phyloP scores from a whole-genome alignment of 1,284 basidiomycete genomes.

The Pisolithus thermaeus region DNA sequence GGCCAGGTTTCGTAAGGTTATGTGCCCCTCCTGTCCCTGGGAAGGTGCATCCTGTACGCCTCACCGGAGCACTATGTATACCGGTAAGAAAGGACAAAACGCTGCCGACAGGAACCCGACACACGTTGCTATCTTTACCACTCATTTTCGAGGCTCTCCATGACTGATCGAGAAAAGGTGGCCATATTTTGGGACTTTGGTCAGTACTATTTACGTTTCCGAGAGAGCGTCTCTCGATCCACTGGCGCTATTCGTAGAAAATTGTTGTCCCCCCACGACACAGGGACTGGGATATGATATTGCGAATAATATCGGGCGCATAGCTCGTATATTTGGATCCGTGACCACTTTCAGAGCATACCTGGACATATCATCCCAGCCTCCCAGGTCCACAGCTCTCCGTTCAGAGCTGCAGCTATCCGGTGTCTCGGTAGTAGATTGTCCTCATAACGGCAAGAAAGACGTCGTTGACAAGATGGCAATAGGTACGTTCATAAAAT shows the following conservation, averaged over 20 bases:
- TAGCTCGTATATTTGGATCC: constrained; percentile 40
- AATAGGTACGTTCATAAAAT: too few species aligned
- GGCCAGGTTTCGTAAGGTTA: not conserved
- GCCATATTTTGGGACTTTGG: constrained; percentile 64
- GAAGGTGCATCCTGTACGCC: constrained; percentile 11
- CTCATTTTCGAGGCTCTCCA: constrained; percentile 13
- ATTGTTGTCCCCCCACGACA: constrained; percentile 43
- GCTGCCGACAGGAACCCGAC: too few species aligned
- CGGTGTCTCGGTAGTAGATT: constrained; percentile 53
- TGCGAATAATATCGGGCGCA: constrained; percentile 37
- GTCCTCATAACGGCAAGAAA: constrained; percentile 53
- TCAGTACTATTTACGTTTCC: constrained; percentile 22
- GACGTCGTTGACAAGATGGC: constrained; percentile 35
- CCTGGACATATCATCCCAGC: constrained; percentile 35
- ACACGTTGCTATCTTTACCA: not conserved
- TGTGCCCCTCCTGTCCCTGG: not conserved
- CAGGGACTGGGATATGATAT: constrained; percentile 39
- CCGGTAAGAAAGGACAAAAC: not conserved
- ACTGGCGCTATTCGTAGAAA: constrained; percentile 35
- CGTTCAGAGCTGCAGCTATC: constrained; percentile 56
- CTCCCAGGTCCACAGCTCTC: constrained; percentile 26
- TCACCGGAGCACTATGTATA: not conserved
- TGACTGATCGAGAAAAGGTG: constrained; percentile 34
- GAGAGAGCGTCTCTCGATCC: constrained; percentile 1
- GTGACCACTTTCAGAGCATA: constrained; percentile 50